Base-by-base conservation (phyloP, 2,329 filamentous ascomycete genomes). In the Diaporthe ampelina region DNA sequence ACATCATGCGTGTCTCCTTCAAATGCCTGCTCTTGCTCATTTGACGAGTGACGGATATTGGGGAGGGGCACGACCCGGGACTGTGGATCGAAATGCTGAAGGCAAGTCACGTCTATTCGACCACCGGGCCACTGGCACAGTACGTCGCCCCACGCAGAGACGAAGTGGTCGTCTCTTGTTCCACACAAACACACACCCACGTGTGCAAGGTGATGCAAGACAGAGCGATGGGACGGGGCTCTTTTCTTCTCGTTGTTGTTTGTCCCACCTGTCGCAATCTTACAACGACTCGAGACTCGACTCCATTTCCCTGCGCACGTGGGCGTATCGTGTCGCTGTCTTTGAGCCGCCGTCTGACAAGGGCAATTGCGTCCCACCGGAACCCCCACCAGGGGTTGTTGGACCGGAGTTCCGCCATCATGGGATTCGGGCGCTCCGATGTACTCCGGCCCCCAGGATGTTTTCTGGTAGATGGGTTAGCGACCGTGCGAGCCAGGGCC, bases 131-230 rank as follows among this genome's bases (percentile, higher is more conserved):
- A 15, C 40, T 43, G 3, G 40, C 15, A 29, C 29, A 6, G 29
- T 13, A 40, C 11, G 37, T 13, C 37, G 11, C 13, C 37, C 37
- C 35, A 37, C 35, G 10, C 35, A 11, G 10, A 11, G 35, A 40
- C 37, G 37, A 13, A 13, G 37, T 15, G 37, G 15, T 5, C 15
- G 40, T 43, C 40, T 43, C 40, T 17, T 43, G 40, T 43, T 19
- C 13, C 40, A 43, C 40, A 43, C 15, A 7, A 17, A 19, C 40
- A 37, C 32, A 5, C 26, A 21, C 52, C 29, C 19, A 21, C 26
- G 17, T 21, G 54, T 57, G 54, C 32, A 32, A 32, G 54, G 54
- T 45, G 59, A 2, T 43, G 40, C 43, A 63, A 63, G 59, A 63
- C 59, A 40, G 37, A 32, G 59, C 15, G 40, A 26, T 43, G 40